phyloP scores from a whole-genome alignment of 306 rosid species.

The Vachellia collinsii region DNA sequence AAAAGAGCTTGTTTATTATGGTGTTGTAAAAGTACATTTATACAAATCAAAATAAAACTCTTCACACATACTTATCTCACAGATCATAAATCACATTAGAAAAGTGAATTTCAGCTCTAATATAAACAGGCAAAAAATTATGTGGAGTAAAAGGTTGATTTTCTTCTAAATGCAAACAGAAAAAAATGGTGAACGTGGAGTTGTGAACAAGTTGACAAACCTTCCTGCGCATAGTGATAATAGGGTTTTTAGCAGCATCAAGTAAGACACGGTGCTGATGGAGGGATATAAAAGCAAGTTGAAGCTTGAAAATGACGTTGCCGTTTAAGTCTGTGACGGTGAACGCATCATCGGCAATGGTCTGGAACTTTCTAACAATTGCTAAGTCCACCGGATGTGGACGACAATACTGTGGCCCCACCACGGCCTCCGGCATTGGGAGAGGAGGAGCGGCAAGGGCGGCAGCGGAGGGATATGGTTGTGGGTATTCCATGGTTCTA shows the following conservation, averaged over 20 bases:
- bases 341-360: conserved; percentile 45
- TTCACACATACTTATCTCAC: too few relatives aligned
- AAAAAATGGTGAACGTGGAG: too few relatives aligned
- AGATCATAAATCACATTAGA: too few relatives aligned
- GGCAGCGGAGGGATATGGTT: not conserved
- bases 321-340: conserved; percentile 52
- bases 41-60: too few relatives aligned
- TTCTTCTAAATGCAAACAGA: too few relatives aligned
- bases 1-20: too few relatives aligned
- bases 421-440: conserved; percentile 24
- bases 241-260: conserved; percentile 54
- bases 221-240: conserved; percentile 46
- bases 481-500: conserved; percentile 14
- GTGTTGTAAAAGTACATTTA: too few relatives aligned
- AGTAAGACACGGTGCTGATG: conserved; percentile 46
- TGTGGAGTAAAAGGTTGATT: too few relatives aligned
- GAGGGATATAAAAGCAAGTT: conserved; percentile 34
- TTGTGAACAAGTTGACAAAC: conserved; percentile 23
- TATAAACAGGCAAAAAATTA: too few relatives aligned
- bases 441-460: not conserved
- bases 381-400: conserved; percentile 48
- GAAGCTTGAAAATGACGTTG: conserved; percentile 52
- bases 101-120: too few relatives aligned
- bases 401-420: conserved; percentile 50
- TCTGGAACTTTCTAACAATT: conserved; percentile 45